These are phyloP conservation scores for Colletotrichum sp. DNA, from an alignment of 2,329 filamentous ascomycete genomes.

Conservation along the genomic window DNA sequence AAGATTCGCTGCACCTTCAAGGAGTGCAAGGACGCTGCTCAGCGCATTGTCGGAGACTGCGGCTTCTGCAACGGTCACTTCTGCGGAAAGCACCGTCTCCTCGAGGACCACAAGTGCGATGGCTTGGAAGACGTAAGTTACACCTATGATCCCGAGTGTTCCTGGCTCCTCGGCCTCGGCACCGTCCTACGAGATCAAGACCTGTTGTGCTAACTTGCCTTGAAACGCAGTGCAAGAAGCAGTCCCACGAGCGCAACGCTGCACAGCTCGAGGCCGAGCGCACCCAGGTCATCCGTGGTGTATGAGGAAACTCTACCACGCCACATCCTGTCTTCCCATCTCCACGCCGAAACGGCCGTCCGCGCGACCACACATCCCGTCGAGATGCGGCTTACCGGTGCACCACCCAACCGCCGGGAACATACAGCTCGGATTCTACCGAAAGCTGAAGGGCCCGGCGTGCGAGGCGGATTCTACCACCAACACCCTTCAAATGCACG, in stretches of 20 bases:
- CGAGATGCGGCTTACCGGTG: not conserved
- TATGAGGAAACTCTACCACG: slow-evolving; percentile 54
- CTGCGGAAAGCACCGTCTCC: slow-evolving; percentile 91
- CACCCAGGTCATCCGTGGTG: slow-evolving; percentile 91
- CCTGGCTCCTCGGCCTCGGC: slow-evolving; percentile 46
- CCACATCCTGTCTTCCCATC: not conserved
- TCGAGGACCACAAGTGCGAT: slow-evolving; percentile 93
- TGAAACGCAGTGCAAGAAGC: slow-evolving; percentile 81
- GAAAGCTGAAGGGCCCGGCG: not conserved
- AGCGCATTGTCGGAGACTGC: slow-evolving; percentile 96
- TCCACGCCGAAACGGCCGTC: not conserved
- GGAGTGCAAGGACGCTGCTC: slow-evolving; percentile 85
- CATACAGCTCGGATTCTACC: not conserved
- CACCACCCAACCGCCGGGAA: not conserved
- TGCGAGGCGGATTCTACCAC: not conserved
- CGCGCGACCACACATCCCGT: not conserved
- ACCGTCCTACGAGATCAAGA: slow-evolving; percentile 38
- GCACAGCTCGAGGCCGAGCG: slow-evolving; percentile 91
- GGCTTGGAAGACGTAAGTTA: slow-evolving; percentile 83
- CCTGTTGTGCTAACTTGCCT: slow-evolving; percentile 37
- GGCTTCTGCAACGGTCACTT: slow-evolving; percentile 93
- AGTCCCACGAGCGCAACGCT: slow-evolving; percentile 92
- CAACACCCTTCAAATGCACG: not conserved
- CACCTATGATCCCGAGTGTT: slow-evolving; percentile 24
- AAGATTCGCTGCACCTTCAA: slow-evolving; percentile 88